These are phyloP conservation scores for Saturnispora sanitii DNA, from an alignment of 805 yeast genomes.

Conservation along the genomic window DNA sequence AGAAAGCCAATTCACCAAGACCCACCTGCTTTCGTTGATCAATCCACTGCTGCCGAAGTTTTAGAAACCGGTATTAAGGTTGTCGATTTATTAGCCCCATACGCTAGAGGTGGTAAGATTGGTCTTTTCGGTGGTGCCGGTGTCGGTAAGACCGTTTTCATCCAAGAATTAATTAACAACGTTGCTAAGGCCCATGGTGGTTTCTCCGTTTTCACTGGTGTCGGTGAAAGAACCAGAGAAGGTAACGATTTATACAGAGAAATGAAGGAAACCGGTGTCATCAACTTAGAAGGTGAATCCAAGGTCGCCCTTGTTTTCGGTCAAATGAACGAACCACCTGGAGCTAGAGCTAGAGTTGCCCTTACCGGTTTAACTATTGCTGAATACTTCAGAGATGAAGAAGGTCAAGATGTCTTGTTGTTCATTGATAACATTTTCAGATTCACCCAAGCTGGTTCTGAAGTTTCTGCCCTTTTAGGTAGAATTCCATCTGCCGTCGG, in stretches of 20 bases:
- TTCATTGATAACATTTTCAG: constrained; percentile 99
- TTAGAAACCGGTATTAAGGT: constrained; percentile 99
- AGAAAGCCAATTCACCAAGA: constrained; percentile 98
- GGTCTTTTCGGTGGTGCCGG: constrained; percentile 99
- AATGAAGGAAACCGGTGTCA: constrained; percentile 99
- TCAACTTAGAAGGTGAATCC: constrained; percentile 98
- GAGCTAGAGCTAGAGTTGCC: constrained; percentile 99
- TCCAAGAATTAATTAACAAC: constrained; percentile 99
- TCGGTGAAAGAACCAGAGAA: constrained; percentile 99
- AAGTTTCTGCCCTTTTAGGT: constrained; percentile 98
- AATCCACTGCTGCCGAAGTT: constrained; percentile 96
- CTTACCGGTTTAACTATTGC: constrained; percentile 99
- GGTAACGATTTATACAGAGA: constrained; percentile 99
- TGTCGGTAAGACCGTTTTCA: constrained; percentile 99
- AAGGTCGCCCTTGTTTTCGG: constrained; percentile 99
- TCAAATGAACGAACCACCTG: constrained; percentile 99
- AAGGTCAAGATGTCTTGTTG: constrained; percentile 99
- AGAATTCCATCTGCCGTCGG: constrained; percentile 99
- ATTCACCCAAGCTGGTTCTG: constrained; percentile 99
- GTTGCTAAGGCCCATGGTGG: constrained; percentile 99
- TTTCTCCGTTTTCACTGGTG: constrained; percentile 99
- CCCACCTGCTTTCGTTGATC: constrained; percentile 93
- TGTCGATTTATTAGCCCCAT: constrained; percentile 97
- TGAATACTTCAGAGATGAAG: constrained; percentile 99
- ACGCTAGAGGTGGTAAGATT: constrained; percentile 99